Evolutionary conservation across 208 protist genomes (phyloP).

Genomic region (Trypanosoma theileri): DNA sequence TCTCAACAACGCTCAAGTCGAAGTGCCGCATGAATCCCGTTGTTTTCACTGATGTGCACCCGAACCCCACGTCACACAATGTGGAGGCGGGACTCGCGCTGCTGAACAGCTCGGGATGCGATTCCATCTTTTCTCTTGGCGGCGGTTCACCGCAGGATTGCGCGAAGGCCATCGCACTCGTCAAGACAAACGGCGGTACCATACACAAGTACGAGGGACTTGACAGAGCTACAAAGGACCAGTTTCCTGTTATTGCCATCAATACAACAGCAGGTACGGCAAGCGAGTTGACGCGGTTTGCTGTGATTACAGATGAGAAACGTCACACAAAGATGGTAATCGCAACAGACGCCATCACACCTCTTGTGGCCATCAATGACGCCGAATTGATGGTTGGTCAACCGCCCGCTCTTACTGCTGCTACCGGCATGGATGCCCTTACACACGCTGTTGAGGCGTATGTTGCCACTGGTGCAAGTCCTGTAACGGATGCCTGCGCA

Average conservation of each 20-base stretch:
- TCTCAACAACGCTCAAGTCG: constrained; percentile 49
- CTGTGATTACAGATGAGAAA: constrained; percentile 81
- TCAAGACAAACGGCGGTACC: constrained; percentile 70
- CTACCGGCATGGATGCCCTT: constrained; percentile 91
- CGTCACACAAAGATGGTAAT: constrained; percentile 75
- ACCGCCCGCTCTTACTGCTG: constrained; percentile 77
- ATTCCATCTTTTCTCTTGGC: constrained; percentile 78
- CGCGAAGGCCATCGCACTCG: constrained; percentile 81
- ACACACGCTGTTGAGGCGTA: constrained; percentile 90
- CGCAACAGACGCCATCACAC: constrained; percentile 50
- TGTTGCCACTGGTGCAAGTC: constrained; percentile 50
- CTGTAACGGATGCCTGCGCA: constrained; percentile 70
- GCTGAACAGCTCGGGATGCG: constrained; percentile 49
- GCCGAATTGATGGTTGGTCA: constrained; percentile 75
- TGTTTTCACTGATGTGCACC: constrained; percentile 64
- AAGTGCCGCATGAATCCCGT: constrained; percentile 49
- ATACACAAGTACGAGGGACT: constrained; percentile 65
- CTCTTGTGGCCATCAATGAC: constrained; percentile 82
- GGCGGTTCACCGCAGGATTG: constrained; percentile 88
- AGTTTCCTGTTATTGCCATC: constrained; percentile 71
- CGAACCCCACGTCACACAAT: constrained; percentile 64
- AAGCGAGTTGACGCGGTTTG: constrained; percentile 89
- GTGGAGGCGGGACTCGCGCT: constrained; percentile 53
- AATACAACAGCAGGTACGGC: constrained; percentile 91
- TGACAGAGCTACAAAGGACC: constrained; percentile 42